These are phyloP conservation scores for Pelargonium exstipulatum DNA, from an alignment of 441 rosid species.

Conservation along the genomic window DNA sequence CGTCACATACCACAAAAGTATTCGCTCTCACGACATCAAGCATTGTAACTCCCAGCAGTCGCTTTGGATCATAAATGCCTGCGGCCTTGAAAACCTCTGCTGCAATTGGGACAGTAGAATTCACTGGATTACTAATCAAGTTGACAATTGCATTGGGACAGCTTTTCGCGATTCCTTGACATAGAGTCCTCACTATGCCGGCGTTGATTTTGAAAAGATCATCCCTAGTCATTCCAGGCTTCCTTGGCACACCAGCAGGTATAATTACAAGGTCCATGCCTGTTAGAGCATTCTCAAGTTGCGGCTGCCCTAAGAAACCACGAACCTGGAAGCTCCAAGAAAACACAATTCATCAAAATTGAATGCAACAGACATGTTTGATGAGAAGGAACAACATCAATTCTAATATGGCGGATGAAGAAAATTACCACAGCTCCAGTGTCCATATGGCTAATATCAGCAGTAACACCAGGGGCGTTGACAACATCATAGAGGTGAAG, in stretches of 20 bases:
- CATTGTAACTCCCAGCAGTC: constrained; percentile 81
- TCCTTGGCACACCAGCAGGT: constrained; percentile 94
- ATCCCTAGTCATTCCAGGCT: constrained; percentile 98
- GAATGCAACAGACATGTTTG: neutral
- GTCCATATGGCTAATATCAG: constrained; percentile 89
- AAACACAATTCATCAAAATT: neutral
- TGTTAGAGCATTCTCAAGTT: constrained; percentile 65
- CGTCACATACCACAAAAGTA: constrained; percentile 70
- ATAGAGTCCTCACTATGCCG: constrained; percentile 75
- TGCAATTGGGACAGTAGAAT: constrained; percentile 87
- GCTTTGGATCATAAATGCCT: constrained; percentile 70
- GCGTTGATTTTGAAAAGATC: constrained; percentile 94
- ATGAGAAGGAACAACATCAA: neutral
- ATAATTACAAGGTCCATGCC: constrained; percentile 85
- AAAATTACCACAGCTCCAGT: constrained; percentile 55
- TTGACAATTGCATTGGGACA: constrained; percentile 81
- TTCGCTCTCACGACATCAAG: constrained; percentile 92
- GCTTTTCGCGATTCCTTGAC: constrained; percentile 77
- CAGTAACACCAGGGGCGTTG: constrained; percentile 79
- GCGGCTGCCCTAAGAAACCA: constrained; percentile 74
- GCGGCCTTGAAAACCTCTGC: constrained; percentile 85
- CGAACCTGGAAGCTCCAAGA: constrained; percentile 45
- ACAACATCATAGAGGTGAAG: constrained; percentile 86
- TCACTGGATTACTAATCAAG: constrained; percentile 88
- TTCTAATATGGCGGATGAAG: neutral